A percentile compares a stretch with the other conserved stretches of the same genome.
phyloP scores from a whole-genome alignment of 2,329 filamentous ascomycete species.

The Aureobasidium sp. region DNA sequence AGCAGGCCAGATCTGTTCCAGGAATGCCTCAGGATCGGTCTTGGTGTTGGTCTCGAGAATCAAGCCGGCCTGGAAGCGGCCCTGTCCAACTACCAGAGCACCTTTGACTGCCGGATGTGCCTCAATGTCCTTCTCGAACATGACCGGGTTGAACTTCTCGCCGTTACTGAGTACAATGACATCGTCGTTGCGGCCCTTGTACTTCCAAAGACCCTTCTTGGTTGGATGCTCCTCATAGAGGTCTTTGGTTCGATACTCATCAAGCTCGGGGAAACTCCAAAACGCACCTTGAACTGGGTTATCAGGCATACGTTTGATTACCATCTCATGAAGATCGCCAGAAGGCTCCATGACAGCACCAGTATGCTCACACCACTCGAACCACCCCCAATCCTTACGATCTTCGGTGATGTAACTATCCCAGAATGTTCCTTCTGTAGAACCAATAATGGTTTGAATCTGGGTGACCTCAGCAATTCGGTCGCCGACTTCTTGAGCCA shows the following conservation, averaged over 20 bases:
- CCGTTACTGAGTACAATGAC: conserved; percentile 27
- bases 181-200: conserved; percentile 26
- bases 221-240: conserved; percentile 24
- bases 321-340: conserved; percentile 30
- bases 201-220: conserved; percentile 24
- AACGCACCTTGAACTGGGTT: conserved; percentile 24
- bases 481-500: conserved; percentile 16
- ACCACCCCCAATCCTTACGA: conserved; percentile 18
- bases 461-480: conserved; percentile 9
- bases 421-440: conserved; percentile 18
- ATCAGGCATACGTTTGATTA: conserved; percentile 29
- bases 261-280: conserved; percentile 26
- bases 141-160: conserved; percentile 25
- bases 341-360: conserved; percentile 15
- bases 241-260: conserved; percentile 26
- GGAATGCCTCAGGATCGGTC: conserved; percentile 20
- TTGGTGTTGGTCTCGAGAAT: conserved; percentile 26
- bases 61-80: conserved; percentile 25
- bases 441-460: conserved; percentile 16
- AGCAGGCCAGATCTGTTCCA: conserved; percentile 40
- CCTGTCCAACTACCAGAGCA: conserved; percentile 28
- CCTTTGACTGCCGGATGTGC: conserved; percentile 25
- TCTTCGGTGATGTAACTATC: conserved; percentile 18
- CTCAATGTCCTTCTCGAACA: conserved; percentile 22
- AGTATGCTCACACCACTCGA: conserved; percentile 20